phyloP scores from a whole-genome alignment of 352 stramenopile species.

The Phytophthora cactorum region DNA sequence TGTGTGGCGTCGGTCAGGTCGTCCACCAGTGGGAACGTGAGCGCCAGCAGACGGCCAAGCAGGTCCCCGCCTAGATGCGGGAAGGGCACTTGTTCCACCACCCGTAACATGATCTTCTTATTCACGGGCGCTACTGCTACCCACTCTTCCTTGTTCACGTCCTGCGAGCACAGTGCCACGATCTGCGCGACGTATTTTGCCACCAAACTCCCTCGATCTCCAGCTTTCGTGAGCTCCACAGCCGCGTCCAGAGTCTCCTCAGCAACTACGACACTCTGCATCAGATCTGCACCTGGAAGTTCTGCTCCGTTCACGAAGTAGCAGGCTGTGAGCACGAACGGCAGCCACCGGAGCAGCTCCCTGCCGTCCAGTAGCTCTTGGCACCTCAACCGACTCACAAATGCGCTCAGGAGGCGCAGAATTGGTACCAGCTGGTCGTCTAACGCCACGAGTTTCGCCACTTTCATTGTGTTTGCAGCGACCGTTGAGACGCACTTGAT shows the following conservation, averaged over 20 bases:
- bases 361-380: conserved; percentile 10
- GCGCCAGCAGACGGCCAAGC: conserved; percentile 73
- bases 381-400: conserved; percentile 18
- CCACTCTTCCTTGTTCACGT: conserved; percentile 75
- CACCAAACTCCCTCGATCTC: conserved; percentile 24
- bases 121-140: conserved; percentile 43
- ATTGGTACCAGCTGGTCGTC: conserved; percentile 40
- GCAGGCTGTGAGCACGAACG: conserved; percentile 44
- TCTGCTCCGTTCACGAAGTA: conserved; percentile 39
- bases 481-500: conserved; percentile 27
- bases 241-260: conserved; percentile 33
- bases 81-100: conserved; percentile 61
- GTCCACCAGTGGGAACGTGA: conserved; percentile 84
- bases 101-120: conserved; percentile 65
- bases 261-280: conserved; percentile 28
- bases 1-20: conserved; percentile 71
- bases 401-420: conserved; percentile 29
- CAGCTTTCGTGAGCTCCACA: conserved; percentile 14
- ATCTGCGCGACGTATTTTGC: conserved; percentile 44
- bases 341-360: conserved; percentile 43
- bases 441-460: conserved; percentile 19
- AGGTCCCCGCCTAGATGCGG: conserved; percentile 71
- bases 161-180: conserved; percentile 54
- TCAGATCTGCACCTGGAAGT: conserved; percentile 33
- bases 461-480: conserved; percentile 14